Conservation (phyloP, 2,329 filamentous ascomycete species). For the Alternaria ventricosa region DNA sequence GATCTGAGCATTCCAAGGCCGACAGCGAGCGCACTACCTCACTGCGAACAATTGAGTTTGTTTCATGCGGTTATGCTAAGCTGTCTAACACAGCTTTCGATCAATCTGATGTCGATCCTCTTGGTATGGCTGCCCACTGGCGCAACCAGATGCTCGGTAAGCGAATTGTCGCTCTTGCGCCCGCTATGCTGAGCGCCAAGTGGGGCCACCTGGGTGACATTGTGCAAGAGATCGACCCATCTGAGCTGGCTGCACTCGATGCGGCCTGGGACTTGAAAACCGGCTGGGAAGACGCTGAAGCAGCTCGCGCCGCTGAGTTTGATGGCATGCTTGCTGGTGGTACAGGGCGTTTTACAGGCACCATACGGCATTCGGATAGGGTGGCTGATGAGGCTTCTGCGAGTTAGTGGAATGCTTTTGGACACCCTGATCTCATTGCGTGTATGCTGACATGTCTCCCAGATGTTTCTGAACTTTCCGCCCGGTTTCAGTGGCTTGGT, state of each 20-base stretch:
- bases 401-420: constrained; percentile 20
- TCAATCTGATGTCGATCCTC: constrained; percentile 41
- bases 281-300: constrained; percentile 42
- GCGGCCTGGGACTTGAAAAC: constrained; percentile 42
- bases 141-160: constrained; percentile 34
- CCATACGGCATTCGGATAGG: constrained; percentile 28
- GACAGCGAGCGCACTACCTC: constrained; percentile 36
- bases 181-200: constrained; percentile 47
- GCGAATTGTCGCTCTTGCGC: constrained; percentile 37
- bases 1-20: constrained; percentile 44
- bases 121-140: constrained; percentile 6
- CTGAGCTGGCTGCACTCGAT: constrained; percentile 41
- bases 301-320: constrained; percentile 49
- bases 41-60: constrained; percentile 58
- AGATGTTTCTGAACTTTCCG: not conserved
- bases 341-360: constrained; percentile 50
- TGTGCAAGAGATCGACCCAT: constrained; percentile 44
- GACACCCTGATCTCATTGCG: not conserved
- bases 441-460: not conserved
- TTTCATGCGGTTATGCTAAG: constrained; percentile 67
- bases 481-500: not conserved
- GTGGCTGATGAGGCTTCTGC: constrained; percentile 18
- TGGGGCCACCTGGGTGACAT: constrained; percentile 50
- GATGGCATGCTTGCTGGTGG: constrained; percentile 52
- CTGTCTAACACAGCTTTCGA: constrained; percentile 46